Conservation (phyloP, 2,329 filamentous ascomycete species). For the Xylariaceae sp. region DNA sequence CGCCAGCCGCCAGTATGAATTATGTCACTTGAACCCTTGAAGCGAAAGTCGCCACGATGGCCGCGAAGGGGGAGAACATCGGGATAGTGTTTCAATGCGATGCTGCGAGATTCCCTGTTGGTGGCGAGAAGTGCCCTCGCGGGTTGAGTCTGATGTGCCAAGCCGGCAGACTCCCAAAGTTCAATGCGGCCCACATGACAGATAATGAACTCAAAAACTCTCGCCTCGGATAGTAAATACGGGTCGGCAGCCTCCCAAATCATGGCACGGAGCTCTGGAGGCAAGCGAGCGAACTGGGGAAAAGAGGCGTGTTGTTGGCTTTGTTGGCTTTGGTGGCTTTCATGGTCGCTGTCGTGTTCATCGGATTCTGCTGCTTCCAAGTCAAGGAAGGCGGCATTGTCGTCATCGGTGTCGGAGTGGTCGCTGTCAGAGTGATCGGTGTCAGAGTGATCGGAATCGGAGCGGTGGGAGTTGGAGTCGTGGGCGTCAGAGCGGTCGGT, state of each 20-base stretch:
- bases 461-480: constrained; percentile 13
- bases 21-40: constrained; percentile 31
- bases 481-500: constrained; percentile 23
- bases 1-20: constrained; percentile 14
- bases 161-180: constrained; percentile 19
- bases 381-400: constrained; percentile 29
- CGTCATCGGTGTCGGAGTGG: constrained; percentile 22
- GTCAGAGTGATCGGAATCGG: constrained; percentile 23
- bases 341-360: constrained; percentile 8
- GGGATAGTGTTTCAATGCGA: constrained; percentile 33
- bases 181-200: background rate
- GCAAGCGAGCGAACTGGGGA: constrained; percentile 35
- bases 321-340: too few species aligned
- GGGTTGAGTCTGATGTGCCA: constrained; percentile 31
- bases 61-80: constrained; percentile 27
- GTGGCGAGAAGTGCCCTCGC: constrained; percentile 32
- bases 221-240: constrained; percentile 28
- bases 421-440: too few species aligned
- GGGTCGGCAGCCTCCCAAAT: constrained; percentile 37
- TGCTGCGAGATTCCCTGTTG: constrained; percentile 32
- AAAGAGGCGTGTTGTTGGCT: constrained; percentile 26
- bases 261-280: constrained; percentile 34
- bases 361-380: constrained; percentile 17
- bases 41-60: constrained; percentile 25
- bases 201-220: constrained; percentile 24